phyloP scores from a whole-genome alignment of 805 yeast genomes.

The Huiozyma naganishii region DNA sequence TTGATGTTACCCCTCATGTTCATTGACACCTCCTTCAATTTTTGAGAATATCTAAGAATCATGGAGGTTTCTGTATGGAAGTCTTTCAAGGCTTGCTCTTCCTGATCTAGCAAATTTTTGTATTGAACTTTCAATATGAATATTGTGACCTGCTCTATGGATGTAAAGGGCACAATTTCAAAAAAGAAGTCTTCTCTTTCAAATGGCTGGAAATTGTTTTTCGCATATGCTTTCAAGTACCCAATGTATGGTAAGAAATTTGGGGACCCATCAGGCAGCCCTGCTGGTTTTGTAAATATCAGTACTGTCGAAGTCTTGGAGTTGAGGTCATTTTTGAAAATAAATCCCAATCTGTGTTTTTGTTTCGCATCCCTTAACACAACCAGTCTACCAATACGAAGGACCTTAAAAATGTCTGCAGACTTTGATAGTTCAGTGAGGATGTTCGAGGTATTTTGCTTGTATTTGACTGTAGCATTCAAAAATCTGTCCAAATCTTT shows the following conservation, averaged over 20 bases:
- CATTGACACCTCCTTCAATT: constrained; percentile 18
- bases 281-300: constrained; percentile 26
- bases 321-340: constrained; percentile 31
- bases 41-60: constrained; percentile 14
- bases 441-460: constrained; percentile 34
- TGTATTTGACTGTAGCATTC: constrained; percentile 36
- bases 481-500: constrained; percentile 38
- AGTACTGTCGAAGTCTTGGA: constrained; percentile 18
- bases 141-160: constrained; percentile 24
- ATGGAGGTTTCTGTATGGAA: constrained; percentile 16
- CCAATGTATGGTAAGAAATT: constrained; percentile 30
- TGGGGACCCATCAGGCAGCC: constrained; percentile 20
- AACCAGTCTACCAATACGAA: constrained; percentile 47
- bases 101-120: constrained; percentile 20
- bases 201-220: constrained; percentile 17
- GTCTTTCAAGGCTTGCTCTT: constrained; percentile 15
- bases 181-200: constrained; percentile 24
- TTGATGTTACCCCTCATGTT: constrained; percentile 23
- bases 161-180: constrained; percentile 19
- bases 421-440: constrained; percentile 38
- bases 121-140: constrained; percentile 19
- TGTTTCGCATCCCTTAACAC: constrained; percentile 42
- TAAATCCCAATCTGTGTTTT: constrained; percentile 36
- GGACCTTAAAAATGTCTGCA: constrained; percentile 36
- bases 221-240: constrained; percentile 19